Percentiles rank a stretch among this genome's conserved stretches.
Evolutionary conservation across 371 early-diverging fungal species (phyloP).

Genomic region (Entomophthora muscae): DNA sequence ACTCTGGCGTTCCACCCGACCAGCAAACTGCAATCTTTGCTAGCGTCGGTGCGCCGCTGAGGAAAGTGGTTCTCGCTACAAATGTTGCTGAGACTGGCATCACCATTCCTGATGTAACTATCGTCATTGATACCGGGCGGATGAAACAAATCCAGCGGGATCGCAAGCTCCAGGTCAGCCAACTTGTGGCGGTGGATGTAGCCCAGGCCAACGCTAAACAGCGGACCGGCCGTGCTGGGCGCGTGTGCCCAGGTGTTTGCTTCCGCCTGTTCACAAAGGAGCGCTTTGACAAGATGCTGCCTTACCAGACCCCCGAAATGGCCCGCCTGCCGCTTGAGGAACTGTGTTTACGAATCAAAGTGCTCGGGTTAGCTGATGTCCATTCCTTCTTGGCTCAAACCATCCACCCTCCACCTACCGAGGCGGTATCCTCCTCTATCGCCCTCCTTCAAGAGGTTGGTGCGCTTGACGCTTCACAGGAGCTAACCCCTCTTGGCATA

Average conservation of each 20-base stretch:
- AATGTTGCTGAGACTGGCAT: slow-evolving; percentile 99
- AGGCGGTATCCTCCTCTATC: slow-evolving; percentile 49
- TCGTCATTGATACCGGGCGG: slow-evolving; percentile 94
- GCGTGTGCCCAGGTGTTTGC: slow-evolving; percentile 63
- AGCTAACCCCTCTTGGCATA: slow-evolving; percentile 73
- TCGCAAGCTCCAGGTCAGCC: slow-evolving; percentile 75
- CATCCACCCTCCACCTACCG: slow-evolving; percentile 49
- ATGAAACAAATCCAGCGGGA: slow-evolving; percentile 91
- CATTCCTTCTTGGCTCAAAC: slow-evolving; percentile 40
- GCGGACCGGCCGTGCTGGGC: slow-evolving; percentile 92
- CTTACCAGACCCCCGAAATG: slow-evolving; percentile 55
- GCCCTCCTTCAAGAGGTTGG: slow-evolving; percentile 32
- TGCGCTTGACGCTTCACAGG: slow-evolving; percentile 25
- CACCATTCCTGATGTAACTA: slow-evolving; percentile 91
- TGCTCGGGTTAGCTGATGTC: slow-evolving; percentile 33
- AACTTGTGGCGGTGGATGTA: slow-evolving; percentile 70
- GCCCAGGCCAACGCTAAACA: slow-evolving; percentile 92
- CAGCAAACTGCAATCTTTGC: slow-evolving; percentile 48
- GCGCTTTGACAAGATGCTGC: slow-evolving; percentile 44
- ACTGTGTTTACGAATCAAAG: slow-evolving; percentile 48
- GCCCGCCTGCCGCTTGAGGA: slow-evolving; percentile 51
- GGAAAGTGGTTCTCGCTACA: slow-evolving; percentile 82
- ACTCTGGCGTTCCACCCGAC: slow-evolving; percentile 53
- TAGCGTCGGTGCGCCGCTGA: slow-evolving; percentile 25
- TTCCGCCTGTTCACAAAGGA: slow-evolving; percentile 90